Base-by-base conservation (phyloP, 83 land plant species). In the Picea engelmannii region DNA sequence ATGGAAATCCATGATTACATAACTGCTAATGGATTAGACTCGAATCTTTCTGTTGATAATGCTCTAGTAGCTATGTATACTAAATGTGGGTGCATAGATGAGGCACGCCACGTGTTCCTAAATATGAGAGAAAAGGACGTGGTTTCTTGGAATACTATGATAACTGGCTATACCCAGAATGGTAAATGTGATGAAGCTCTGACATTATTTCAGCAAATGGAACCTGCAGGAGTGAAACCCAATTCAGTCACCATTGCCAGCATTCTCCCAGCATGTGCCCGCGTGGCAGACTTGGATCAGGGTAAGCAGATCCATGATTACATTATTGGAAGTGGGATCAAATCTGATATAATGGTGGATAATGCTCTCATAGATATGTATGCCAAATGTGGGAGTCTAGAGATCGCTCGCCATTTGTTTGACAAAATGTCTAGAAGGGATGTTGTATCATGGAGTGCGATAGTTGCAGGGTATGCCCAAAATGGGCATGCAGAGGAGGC, bases 81-180 rank as follows among this genome's bases (percentile, higher is more conserved):
- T 8, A 85, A 79, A 31, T 87, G 89, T 82, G 87, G 85, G 47
- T 17, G 64, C 25, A 10, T 91, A 74, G 42, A 77, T 1, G 78
- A 78, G 76, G 93, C 95, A 0, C 79, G 90, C 6, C 49, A 62
- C 35, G 47, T 91, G 81, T 93, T 93, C 78, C 90, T 87, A 79
- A 81, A 79, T 81, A 83, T 90, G 82, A 77, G 82, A 82, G 84
- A 83, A 13, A 58, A 85, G 84, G 92, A 90, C 81, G 79, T 83
- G 6, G 95, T 92, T 12, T 87, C 95, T 0, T 92, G 95, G 95
- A 92, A 87, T 66, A 83, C 95, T n/a, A 87, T 92, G 17, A 74
- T 90, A 66, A 88, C 85, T 1, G 91, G 87, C n/a, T 87, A 52
- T 52, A 52, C 12, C 58, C 58, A 52, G 58, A 52, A 69, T 69